Percentiles rank a stretch among this genome's conserved stretches.
phyloP scores from a whole-genome alignment of 768 basidiomycete species.

The Stropharia rugosoannulata region DNA sequence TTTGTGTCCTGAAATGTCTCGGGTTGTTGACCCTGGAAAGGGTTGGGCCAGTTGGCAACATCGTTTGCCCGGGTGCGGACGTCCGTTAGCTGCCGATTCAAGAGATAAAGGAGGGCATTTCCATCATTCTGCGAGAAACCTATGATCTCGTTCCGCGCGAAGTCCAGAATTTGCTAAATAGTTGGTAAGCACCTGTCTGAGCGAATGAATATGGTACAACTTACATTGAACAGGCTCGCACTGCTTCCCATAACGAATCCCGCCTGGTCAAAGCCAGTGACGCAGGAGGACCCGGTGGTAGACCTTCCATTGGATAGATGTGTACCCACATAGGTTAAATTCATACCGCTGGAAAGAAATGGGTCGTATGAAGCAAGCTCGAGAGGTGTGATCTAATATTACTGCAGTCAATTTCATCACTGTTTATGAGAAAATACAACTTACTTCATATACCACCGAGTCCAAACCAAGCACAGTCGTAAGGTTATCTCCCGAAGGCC shows the following conservation, averaged over 20 bases:
- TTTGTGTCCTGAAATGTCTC: conserved; percentile 53
- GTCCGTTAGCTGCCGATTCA: conserved; percentile 43
- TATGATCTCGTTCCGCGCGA: conserved; percentile 38
- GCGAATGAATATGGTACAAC: neutral
- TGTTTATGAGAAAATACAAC: neutral
- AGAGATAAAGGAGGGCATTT: conserved; percentile 44
- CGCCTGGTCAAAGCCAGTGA: conserved; percentile 72
- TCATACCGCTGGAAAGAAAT: conserved; percentile 65
- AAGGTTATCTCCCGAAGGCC: conserved; percentile 42
- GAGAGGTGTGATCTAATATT: conserved; percentile 50
- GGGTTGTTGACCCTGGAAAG: conserved; percentile 48
- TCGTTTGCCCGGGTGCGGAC: conserved; percentile 54
- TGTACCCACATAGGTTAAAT: conserved; percentile 64
- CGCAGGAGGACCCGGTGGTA: conserved; percentile 57
- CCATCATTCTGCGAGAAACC: conserved; percentile 36
- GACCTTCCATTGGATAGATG: conserved; percentile 56
- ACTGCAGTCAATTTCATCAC: neutral
- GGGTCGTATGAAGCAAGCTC: conserved; percentile 80
- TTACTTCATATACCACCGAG: conserved; percentile 59
- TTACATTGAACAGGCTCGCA: conserved; percentile 64
- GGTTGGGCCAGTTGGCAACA: conserved; percentile 73
- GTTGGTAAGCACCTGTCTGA: neutral
- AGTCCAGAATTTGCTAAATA: conserved; percentile 50
- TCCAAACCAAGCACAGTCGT: conserved; percentile 38
- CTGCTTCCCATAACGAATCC: conserved; percentile 77